Percentiles rank a stretch among this genome's conserved stretches.
phyloP scores from a whole-genome alignment of 768 basidiomycete species.

The Kwoniella sp. region DNA sequence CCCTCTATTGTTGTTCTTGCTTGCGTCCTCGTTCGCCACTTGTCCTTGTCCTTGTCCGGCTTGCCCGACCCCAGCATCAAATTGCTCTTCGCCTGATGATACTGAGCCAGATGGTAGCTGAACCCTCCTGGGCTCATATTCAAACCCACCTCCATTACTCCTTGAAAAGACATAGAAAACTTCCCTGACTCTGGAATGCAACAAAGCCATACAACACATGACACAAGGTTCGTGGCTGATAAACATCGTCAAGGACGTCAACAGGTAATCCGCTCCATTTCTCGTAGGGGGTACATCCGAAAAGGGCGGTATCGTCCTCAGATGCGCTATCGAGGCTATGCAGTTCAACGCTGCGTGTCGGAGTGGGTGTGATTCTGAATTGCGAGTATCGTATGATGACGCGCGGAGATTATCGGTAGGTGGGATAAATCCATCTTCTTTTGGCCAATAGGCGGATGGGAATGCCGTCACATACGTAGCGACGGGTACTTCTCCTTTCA shows the following conservation, averaged over 20 bases:
- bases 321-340: slow-evolving; percentile 49
- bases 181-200: slow-evolving; percentile 91
- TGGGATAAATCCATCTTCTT: slow-evolving; percentile 50
- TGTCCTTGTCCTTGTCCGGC: too few relatives aligned
- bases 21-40: too few relatives aligned
- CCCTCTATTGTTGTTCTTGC: too few relatives aligned
- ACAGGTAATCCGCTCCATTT: slow-evolving; percentile 83
- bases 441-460: slow-evolving; percentile 35
- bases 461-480: slow-evolving; percentile 67
- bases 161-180: slow-evolving; percentile 69
- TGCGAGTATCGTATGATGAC: slow-evolving; percentile 70
- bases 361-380: slow-evolving; percentile 71
- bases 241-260: slow-evolving; percentile 82
- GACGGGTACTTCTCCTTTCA: slow-evolving; percentile 73
- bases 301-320: slow-evolving; percentile 53
- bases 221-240: slow-evolving; percentile 95
- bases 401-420: slow-evolving; percentile 54
- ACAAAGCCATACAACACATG: slow-evolving; percentile 94
- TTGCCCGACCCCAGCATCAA: too few relatives aligned
- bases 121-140: slow-evolving; percentile 51
- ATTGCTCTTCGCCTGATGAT: too few relatives aligned
- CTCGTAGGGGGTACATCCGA: slow-evolving; percentile 44
- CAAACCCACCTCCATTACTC: slow-evolving; percentile 80
- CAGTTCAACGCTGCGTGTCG: slow-evolving; percentile 79
- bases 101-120: too few relatives aligned